phyloP scores from a whole-genome alignment of 352 stramenopile genomes.

The Globisporangium radiosum region DNA sequence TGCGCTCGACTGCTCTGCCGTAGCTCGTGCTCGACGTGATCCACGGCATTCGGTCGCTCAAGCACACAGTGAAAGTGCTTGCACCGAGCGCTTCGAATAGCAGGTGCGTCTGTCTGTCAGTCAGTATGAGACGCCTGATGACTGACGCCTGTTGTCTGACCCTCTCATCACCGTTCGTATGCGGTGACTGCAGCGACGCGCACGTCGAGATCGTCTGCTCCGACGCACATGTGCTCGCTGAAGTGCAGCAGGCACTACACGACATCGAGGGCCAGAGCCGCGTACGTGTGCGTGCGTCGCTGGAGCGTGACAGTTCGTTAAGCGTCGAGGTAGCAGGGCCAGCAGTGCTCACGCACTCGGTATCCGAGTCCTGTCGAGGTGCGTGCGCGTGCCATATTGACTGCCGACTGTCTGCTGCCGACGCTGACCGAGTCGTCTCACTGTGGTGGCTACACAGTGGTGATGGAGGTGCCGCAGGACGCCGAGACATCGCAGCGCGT shows the following conservation, averaged over 20 bases:
- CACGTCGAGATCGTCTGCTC: slow-evolving; percentile 27
- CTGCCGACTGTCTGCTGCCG: background rate
- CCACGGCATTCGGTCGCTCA: slow-evolving; percentile 91
- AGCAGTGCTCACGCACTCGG: slow-evolving; percentile 42
- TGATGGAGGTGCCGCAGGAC: slow-evolving; percentile 56
- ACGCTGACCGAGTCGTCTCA: background rate
- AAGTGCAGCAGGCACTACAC: slow-evolving; percentile 28
- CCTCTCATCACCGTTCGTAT: background rate
- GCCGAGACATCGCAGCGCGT: slow-evolving; percentile 62
- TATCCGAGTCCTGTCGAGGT: slow-evolving; percentile 51
- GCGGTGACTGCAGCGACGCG: slow-evolving; percentile 3
- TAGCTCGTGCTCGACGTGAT: slow-evolving; percentile 86
- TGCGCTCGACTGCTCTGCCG: background rate
- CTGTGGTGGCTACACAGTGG: slow-evolving; percentile 23
- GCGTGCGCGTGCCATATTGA: slow-evolving; percentile 1
- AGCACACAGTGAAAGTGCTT: slow-evolving; percentile 68
- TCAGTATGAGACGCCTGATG: too few species aligned
- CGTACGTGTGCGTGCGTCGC: slow-evolving; percentile 19
- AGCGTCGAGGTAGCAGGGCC: slow-evolving; percentile 5
- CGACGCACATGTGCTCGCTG: slow-evolving; percentile 19
- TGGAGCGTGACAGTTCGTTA: background rate
- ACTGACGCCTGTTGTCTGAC: background rate
- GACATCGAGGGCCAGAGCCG: slow-evolving; percentile 46
- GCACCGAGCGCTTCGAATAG: slow-evolving; percentile 32
- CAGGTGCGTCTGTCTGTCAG: slow-evolving; percentile 2